phyloP scores from a whole-genome alignment of 2,329 filamentous ascomycete species.

The Penicillium sp. region DNA sequence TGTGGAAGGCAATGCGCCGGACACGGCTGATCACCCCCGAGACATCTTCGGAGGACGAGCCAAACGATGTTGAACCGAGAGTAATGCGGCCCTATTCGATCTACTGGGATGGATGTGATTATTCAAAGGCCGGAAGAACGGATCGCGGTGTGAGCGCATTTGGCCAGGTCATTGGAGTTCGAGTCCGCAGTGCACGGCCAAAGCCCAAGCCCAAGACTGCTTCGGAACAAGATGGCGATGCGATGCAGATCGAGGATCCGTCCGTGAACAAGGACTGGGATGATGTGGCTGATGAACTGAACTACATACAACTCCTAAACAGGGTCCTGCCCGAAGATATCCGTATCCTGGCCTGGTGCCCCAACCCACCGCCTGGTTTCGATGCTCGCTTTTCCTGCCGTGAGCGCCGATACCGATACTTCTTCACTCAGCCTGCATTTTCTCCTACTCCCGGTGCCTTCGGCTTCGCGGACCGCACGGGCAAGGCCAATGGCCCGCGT shows the following conservation, averaged over 20 bases:
- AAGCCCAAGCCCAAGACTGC: constrained; percentile 31
- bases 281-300: constrained; percentile 74
- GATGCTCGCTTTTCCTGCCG: constrained; percentile 90
- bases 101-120: constrained; percentile 81
- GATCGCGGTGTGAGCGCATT: constrained; percentile 94
- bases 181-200: constrained; percentile 76
- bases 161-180: constrained; percentile 84
- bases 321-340: constrained; percentile 86
- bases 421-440: constrained; percentile 93
- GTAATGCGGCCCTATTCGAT: constrained; percentile 46
- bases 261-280: constrained; percentile 53
- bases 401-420: constrained; percentile 90
- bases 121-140: constrained; percentile 92
- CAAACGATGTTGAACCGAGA: constrained; percentile 46
- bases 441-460: constrained; percentile 60
- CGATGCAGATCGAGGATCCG: constrained; percentile 30
- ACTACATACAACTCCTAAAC: constrained; percentile 81
- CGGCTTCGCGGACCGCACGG: constrained; percentile 44
- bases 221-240: constrained; percentile 16
- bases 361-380: constrained; percentile 73
- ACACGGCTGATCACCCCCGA: constrained; percentile 76
- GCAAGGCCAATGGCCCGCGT: constrained; percentile 19
- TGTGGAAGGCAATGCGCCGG: constrained; percentile 88
- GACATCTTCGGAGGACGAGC: constrained; percentile 42
- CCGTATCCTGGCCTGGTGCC: constrained; percentile 88